These are phyloP conservation scores for Kwoniella botswanensis DNA, from an alignment of 768 basidiomycete genomes.

Conservation along the genomic window DNA sequence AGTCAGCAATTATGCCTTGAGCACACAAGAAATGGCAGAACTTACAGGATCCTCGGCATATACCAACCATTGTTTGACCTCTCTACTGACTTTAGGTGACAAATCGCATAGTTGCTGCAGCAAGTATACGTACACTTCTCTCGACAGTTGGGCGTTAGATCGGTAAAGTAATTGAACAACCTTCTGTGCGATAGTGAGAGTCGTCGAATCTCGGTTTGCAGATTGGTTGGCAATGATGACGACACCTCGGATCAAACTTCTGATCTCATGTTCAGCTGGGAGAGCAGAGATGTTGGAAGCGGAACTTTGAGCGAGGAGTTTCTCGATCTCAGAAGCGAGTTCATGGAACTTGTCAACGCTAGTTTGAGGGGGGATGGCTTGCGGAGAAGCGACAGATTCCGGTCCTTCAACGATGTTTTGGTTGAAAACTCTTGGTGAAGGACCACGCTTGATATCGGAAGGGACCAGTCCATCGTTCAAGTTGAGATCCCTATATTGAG, in stretches of 20 bases:
- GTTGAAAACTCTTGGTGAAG: conserved; percentile 32
- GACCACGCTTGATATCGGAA: conserved; percentile 44
- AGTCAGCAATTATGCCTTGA: conserved; percentile 15
- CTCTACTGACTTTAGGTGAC: conserved; percentile 91
- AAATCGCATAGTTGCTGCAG: conserved; percentile 85
- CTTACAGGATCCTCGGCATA: conserved; percentile 94
- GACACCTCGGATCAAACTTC: conserved; percentile 80
- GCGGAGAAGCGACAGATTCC: conserved; percentile 39
- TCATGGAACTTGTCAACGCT: conserved; percentile 83
- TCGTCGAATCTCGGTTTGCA: conserved; percentile 79
- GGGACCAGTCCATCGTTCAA: conserved; percentile 30
- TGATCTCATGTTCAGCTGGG: conserved; percentile 83
- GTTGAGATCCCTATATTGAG: conserved; percentile 25
- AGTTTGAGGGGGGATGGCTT: conserved; percentile 67
- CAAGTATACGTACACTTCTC: conserved; percentile 90
- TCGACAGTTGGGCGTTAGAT: conserved; percentile 78
- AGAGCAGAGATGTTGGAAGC: conserved; percentile 71
- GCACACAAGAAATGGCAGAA: conserved; percentile 20
- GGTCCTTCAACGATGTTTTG: conserved; percentile 28
- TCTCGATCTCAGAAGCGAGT: conserved; percentile 73
- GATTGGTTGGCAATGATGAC: conserved; percentile 80
- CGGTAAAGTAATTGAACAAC: conserved; percentile 95
- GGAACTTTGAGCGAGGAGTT: conserved; percentile 75
- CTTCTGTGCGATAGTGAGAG: conserved; percentile 92
- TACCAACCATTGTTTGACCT: conserved; percentile 93